Evolutionary conservation across 495 filamentous ascomycete genomes (phyloP).

Genomic region (Neurospora tetrasperma): DNA sequence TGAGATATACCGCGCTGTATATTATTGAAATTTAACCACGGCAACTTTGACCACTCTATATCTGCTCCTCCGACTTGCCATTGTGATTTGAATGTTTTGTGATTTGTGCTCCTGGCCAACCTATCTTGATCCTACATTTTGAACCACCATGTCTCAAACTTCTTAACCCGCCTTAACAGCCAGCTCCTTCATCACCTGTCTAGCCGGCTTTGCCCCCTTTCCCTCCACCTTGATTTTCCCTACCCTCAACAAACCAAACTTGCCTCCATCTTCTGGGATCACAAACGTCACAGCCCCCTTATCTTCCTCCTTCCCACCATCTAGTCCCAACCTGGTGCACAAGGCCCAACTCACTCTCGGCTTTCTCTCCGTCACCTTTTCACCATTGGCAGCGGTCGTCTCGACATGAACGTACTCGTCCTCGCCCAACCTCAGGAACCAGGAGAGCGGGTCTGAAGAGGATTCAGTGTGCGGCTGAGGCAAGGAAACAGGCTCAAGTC

Average conservation of each 20-base stretch:
- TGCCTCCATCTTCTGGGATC: neutral
- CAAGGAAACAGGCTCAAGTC: neutral
- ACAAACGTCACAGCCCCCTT: neutral
- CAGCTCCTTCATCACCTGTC: neutral
- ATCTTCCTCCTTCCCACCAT: neutral
- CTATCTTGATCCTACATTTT: neutral
- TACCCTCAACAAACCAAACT: slow-evolving; percentile 14
- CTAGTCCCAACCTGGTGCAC: neutral
- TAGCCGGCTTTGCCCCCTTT: neutral
- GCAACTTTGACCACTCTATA: neutral
- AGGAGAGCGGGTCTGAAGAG: neutral
- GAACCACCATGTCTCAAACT: neutral
- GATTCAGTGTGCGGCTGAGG: neutral
- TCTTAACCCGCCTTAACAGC: neutral
- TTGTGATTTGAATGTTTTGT: neutral
- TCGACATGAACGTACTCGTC: neutral
- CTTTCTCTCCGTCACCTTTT: neutral
- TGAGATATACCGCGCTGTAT: slow-evolving; percentile 8
- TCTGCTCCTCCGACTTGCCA: neutral
- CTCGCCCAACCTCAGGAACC: neutral
- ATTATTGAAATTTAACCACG: slow-evolving; percentile 3
- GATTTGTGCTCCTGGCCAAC: neutral
- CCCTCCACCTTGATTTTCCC: slow-evolving; percentile 27
- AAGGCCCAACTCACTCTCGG: neutral
- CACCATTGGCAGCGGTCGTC: neutral